Evolutionary conservation across 163 green algal genomes (phyloP).

Genomic region (Chlamydomonas reinhardtii): DNA sequence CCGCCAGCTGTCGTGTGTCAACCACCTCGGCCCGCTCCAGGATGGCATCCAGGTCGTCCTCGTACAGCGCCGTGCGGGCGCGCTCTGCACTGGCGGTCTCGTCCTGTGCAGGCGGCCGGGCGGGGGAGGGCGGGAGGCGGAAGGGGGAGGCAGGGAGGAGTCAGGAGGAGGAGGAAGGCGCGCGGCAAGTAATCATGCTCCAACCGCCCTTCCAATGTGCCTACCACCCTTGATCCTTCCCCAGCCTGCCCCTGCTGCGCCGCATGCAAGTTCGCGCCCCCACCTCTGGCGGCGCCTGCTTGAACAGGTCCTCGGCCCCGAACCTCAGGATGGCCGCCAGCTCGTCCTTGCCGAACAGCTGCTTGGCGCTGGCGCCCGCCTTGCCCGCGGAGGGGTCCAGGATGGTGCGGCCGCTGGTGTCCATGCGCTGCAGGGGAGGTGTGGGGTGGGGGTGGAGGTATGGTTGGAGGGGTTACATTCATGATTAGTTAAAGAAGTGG

Average conservation of each 20-base stretch:
- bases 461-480: neutral
- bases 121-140: neutral
- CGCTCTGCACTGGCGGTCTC: constrained; percentile 8
- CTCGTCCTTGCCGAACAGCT: constrained; percentile 93
- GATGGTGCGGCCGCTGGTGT: constrained; percentile 90
- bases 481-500: no score
- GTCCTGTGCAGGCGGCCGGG: neutral
- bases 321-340: constrained; percentile 96
- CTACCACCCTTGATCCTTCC: neutral
- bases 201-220: no score
- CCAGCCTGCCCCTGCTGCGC: neutral
- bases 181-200: no score
- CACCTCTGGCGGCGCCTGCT: constrained; percentile 61
- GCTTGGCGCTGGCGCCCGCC: constrained; percentile 51
- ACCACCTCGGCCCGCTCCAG: constrained; percentile 92
- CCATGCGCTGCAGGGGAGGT: constrained; percentile 90
- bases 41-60: constrained; percentile 97
- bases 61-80: constrained; percentile 63
- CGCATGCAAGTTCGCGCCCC: no score
- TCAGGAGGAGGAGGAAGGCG: no score
- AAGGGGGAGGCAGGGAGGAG: neutral
- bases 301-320: constrained; percentile 97
- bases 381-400: constrained; percentile 64
- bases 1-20: constrained; percentile 52
- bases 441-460: neutral